Evolutionary conservation across 176 grass and related monocot genomes (phyloP).

Genomic region (Saccharum spontaneum): DNA sequence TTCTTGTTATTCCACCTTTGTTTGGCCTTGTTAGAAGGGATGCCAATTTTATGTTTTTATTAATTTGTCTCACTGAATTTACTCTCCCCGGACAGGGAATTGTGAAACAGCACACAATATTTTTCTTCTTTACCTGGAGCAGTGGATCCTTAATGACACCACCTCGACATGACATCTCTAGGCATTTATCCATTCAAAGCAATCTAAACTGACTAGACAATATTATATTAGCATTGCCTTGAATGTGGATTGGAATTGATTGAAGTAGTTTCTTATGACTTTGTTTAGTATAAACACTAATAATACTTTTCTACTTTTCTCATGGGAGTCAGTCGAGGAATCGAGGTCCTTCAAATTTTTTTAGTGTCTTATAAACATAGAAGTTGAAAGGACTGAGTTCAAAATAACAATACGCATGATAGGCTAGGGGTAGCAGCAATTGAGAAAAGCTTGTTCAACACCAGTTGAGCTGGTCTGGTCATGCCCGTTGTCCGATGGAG

Average conservation of each 20-base stretch:
- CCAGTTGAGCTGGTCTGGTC: not conserved
- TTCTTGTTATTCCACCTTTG: not conserved
- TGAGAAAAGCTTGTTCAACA: not conserved
- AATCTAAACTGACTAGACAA: not conserved
- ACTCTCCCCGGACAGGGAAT: not conserved
- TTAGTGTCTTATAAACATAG: not conserved
- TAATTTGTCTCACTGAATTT: not conserved
- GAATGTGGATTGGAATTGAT: not conserved
- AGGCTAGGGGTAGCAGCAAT: not conserved
- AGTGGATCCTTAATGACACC: not conserved
- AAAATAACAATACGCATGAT: not conserved
- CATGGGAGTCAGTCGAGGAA: not conserved
- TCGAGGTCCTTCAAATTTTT: not conserved
- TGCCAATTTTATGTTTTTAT: not conserved
- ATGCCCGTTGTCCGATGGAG: not conserved
- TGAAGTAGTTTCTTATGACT: not conserved
- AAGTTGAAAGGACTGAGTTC: not conserved
- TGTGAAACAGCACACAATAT: not conserved
- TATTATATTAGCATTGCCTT: not conserved
- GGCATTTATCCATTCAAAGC: not conserved
- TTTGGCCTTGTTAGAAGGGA: not conserved
- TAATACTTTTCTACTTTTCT: not conserved
- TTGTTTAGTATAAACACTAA: not conserved
- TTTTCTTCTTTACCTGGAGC: conserved; percentile 1
- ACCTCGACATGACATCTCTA: not conserved